Conservation (phyloP, 257 asterid species). For the Fraxinus quadrangulata region DNA sequence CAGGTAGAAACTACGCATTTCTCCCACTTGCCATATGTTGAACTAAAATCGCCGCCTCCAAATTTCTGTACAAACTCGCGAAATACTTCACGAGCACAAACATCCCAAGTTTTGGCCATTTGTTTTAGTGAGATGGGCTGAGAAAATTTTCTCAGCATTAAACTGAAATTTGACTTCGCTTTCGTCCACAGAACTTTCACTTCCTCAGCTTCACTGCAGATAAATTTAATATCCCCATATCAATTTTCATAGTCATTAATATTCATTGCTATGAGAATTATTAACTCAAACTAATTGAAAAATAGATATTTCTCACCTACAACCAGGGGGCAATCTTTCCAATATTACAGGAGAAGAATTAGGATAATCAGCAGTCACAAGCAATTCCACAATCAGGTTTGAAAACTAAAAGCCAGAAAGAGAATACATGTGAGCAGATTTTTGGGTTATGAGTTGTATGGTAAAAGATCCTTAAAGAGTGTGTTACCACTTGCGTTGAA, state of each 20-base stretch:
- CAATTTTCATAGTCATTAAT: neutral
- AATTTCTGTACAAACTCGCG: conserved; percentile 34
- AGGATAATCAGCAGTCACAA: conserved; percentile 48
- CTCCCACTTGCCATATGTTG: conserved; percentile 54
- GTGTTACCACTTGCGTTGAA: conserved; percentile 34
- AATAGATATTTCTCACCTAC: conserved; percentile 36
- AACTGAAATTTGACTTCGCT: conserved; percentile 43
- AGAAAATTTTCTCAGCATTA: conserved; percentile 30
- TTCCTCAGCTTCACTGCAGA: conserved; percentile 40
- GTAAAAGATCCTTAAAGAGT: neutral
- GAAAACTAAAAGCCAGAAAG: conserved; percentile 40
- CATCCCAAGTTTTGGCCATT: conserved; percentile 54
- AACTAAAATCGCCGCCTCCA: conserved; percentile 55
- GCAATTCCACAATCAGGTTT: conserved; percentile 39
- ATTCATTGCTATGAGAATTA: neutral
- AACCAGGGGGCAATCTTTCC: conserved; percentile 31
- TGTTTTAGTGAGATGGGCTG: conserved; percentile 43
- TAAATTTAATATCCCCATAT: neutral
- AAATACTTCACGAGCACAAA: conserved; percentile 41
- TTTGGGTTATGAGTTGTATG: neutral
- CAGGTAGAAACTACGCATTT: conserved; percentile 30
- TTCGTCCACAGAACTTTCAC: conserved; percentile 38
- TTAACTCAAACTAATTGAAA: neutral
- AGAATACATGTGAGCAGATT: neutral
- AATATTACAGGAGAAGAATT: conserved; percentile 41